Base-by-base conservation (phyloP, 1,139 yeast genomes). In the Taphrina populina region DNA sequence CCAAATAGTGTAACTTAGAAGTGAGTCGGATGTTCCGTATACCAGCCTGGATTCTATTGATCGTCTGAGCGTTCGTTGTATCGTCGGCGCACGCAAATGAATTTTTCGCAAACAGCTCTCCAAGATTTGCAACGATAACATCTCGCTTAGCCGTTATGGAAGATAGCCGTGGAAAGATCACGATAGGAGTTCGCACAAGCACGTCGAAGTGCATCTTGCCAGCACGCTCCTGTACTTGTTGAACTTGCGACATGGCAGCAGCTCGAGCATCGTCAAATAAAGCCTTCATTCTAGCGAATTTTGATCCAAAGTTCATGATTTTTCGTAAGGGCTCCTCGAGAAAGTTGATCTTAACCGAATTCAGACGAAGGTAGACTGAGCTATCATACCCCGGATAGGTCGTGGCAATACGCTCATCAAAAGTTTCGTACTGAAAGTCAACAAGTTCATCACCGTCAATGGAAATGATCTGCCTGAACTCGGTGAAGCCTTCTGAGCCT, bases 181-280 rank as follows among this genome's bases (percentile, higher is more conserved):
- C 73, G 10, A 83, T 83, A 0, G 98, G 99, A 0, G 97, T 88
- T 53, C 80, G 77, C 11, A 92, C 74, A 19, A 80, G 70, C 29
- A 94, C 70, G 64, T 88, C 85, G 65, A 92, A 79, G 62, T 82
- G 82, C 69, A 88, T 81, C 62, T 76, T 78, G 17, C 58, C 52
- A 47, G 73, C 77, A 0, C 85, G 81, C 61, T 75, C 76, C 57
- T 83, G 83, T 52, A 83, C 79, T 64, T 78, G 85, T 57, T 72
- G 76, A 1, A 90, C 88, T 61, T 79, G 82, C 57, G 79, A 74
- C 66, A 81, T 73, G 0, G 97, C 96, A 10, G 90, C 87, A 64
- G 84, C 88, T 60, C 98, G 77, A 0, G 97, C 95, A 15, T 79
- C 74, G 64, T 92, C 98, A 67, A 84, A 92, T 13, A 90, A 75